Percentiles rank a stretch among this genome's conserved stretches.
Evolutionary conservation across 2,329 filamentous ascomycete genomes (phyloP).

Genomic region (Xylariaceae sp.): DNA sequence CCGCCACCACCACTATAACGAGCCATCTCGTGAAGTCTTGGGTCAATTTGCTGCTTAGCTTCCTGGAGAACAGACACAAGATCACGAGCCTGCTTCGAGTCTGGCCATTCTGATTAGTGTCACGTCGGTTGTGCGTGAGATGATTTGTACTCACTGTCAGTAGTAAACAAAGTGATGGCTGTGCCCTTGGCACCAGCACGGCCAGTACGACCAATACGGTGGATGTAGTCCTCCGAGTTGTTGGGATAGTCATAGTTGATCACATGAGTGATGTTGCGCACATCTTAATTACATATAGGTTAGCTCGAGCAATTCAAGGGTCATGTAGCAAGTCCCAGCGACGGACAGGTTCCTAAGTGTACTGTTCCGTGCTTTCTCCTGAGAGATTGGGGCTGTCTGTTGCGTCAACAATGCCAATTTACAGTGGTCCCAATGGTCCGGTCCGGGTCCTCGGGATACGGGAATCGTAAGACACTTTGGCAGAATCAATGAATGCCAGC

Average conservation of each 20-base stretch:
- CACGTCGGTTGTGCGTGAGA: too few relatives aligned
- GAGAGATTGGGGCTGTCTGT: constrained; percentile 56
- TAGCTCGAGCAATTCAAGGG: constrained; percentile 65
- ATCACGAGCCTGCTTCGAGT: constrained; percentile 94
- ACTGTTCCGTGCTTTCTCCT: constrained; percentile 50
- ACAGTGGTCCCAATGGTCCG: constrained; percentile 42
- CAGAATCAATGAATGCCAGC: constrained; percentile 73
- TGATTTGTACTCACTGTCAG: constrained; percentile 87
- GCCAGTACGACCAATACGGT: constrained; percentile 93
- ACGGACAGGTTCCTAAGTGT: constrained; percentile 45
- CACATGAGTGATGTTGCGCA: constrained; percentile 99
- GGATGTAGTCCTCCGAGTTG: constrained; percentile 98
- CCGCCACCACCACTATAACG: constrained; percentile 83
- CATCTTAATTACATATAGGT: constrained; percentile 78
- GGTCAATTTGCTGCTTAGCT: constrained; percentile 97
- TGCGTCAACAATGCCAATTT: constrained; percentile 54
- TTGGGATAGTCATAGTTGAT: constrained; percentile 99
- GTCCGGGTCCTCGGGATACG: constrained; percentile 54
- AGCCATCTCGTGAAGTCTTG: constrained; percentile 91
- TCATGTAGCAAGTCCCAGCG: constrained; percentile 61
- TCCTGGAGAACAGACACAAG: constrained; percentile 88
- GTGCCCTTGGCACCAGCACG: constrained; percentile 92
- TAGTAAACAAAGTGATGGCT: constrained; percentile 97
- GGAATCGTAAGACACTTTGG: constrained; percentile 65
- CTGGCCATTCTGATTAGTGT: constrained; percentile 46